phyloP scores from a whole-genome alignment of 192 early-diverging fungal genomes.

The Coemansia sp. region DNA sequence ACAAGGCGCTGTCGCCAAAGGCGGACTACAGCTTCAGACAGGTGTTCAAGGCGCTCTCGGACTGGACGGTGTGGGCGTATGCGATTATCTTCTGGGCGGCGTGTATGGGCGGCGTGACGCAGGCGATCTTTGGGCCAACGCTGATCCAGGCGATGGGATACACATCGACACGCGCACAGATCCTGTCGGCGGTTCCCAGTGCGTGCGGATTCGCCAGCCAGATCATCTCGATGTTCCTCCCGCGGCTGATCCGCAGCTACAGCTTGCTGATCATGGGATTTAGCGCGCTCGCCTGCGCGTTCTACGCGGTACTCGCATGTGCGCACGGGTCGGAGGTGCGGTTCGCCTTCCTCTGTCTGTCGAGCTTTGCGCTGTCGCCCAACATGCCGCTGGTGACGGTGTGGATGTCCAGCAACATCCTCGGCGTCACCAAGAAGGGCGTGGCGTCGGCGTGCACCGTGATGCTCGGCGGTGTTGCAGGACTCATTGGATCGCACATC shows the following conservation, averaged over 20 bases:
- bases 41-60: conserved; percentile 32
- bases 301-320: conserved; percentile 53
- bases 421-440: conserved; percentile 62
- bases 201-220: conserved; percentile 49
- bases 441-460: conserved; percentile 49
- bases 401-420: conserved; percentile 64
- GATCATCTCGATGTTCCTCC: conserved; percentile 36
- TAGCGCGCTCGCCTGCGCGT: conserved; percentile 56
- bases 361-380: conserved; percentile 47
- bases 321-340: conserved; percentile 28
- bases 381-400: conserved; percentile 50
- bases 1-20: conserved; percentile 26
- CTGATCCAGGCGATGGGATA: conserved; percentile 50
- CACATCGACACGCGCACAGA: conserved; percentile 45
- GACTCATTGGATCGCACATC: conserved; percentile 62
- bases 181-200: conserved; percentile 42
- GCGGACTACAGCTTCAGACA: conserved; percentile 26
- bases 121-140: conserved; percentile 51
- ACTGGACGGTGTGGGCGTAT: conserved; percentile 54
- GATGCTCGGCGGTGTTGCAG: conserved; percentile 57
- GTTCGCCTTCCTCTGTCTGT: conserved; percentile 43
- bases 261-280: conserved; percentile 53
- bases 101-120: conserved; percentile 38
- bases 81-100: conserved; percentile 52
- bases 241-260: conserved; percentile 27